Conservation (phyloP, 83 land plant genomes). For the Picea engelmannii region DNA sequence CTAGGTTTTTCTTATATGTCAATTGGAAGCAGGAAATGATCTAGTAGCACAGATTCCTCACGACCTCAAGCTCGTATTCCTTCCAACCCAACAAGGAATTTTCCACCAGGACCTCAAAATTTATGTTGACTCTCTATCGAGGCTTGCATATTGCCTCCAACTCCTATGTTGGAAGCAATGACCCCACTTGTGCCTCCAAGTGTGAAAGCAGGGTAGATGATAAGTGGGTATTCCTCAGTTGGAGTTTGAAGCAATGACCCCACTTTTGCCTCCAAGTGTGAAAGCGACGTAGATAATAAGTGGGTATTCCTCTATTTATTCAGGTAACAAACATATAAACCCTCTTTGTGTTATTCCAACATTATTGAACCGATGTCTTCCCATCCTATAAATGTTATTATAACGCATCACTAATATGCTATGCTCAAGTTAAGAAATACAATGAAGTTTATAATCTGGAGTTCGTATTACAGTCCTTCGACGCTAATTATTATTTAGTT, state of each 20-base stretch:
- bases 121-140: constrained; percentile 86
- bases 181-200: constrained; percentile 98
- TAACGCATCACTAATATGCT: too few relatives aligned
- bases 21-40: too few relatives aligned
- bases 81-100: constrained; percentile 98
- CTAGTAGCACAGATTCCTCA: constrained; percentile 66
- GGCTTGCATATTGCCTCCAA: constrained; percentile 94
- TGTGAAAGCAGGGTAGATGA: constrained; percentile 92
- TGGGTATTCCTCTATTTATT: constrained; percentile 68
- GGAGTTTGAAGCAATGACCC: constrained; percentile 93
- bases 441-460: too few relatives aligned
- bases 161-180: constrained; percentile 96
- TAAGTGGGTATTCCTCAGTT: constrained; percentile 83
- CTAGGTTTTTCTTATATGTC: too few relatives aligned
- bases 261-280: constrained; percentile 96
- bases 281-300: constrained; percentile 92
- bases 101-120: constrained; percentile 67
- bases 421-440: too few relatives aligned
- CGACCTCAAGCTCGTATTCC: constrained; percentile 97
- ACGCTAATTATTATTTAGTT: too few relatives aligned
- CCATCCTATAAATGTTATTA: too few relatives aligned
- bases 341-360: too few relatives aligned
- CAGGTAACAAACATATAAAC: too few relatives aligned
- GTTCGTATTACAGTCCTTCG: too few relatives aligned
- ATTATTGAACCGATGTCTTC: too few relatives aligned